These are phyloP conservation scores for Annona squamosa DNA, from an alignment of 164 flowering plant genomes.

Conservation along the genomic window DNA sequence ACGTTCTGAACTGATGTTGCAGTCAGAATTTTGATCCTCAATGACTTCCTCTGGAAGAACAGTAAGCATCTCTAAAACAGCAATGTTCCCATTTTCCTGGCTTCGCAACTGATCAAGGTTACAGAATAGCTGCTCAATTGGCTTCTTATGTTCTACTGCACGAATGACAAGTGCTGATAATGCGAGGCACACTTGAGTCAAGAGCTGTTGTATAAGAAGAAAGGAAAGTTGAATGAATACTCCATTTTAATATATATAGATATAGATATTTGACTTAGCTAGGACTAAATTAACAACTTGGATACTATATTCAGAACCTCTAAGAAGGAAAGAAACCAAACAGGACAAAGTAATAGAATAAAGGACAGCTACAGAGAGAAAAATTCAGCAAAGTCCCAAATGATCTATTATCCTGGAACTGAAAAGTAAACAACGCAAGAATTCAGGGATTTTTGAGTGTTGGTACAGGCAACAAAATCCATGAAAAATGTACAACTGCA, in stretches of 20 bases:
- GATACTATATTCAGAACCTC: not conserved
- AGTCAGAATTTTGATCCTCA: conserved; percentile 49
- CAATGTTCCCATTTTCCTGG: conserved; percentile 61
- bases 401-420: not conserved
- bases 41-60: conserved; percentile 88
- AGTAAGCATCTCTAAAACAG: conserved; percentile 88
- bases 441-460: no score
- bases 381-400: not conserved
- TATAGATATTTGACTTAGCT: no score
- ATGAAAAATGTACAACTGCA: no score
- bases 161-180: conserved; percentile 75
- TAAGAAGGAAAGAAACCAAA: not conserved
- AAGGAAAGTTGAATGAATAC: not conserved
- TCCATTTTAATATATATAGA: no score
- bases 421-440: no score
- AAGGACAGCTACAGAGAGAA: not conserved
- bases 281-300: not conserved
- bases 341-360: not conserved
- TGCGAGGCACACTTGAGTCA: conserved; percentile 93
- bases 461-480: no score
- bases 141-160: conserved; percentile 61
- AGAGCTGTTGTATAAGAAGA: conserved; percentile 47
- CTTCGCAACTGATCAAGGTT: conserved; percentile 69
- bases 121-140: conserved; percentile 72
- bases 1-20: conserved; percentile 35